These are phyloP conservation scores for Toxoplasma gondii DNA, from an alignment of 169 alveolate species.

Conservation along the genomic window DNA sequence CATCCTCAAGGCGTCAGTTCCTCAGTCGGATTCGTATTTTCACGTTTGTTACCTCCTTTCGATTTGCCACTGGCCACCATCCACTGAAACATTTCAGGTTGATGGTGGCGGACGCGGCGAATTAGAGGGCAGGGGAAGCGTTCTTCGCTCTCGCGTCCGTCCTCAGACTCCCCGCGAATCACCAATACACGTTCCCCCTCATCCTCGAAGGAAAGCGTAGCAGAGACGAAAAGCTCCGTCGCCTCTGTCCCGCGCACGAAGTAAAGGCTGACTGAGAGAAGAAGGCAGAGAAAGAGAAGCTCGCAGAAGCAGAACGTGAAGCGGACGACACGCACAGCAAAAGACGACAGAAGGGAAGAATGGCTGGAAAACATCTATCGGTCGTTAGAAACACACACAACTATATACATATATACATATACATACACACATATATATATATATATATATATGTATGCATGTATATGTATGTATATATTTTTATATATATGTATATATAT, in stretches of 20 bases:
- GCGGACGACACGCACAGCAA: not conserved
- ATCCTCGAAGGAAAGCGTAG: not conserved
- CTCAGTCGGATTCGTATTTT: too few relatives aligned
- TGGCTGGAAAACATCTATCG: too few relatives aligned
- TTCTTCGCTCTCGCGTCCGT: not conserved
- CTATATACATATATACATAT: too few relatives aligned
- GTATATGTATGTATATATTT: too few relatives aligned
- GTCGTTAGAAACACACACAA: too few relatives aligned
- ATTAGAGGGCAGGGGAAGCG: not conserved
- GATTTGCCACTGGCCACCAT: not conserved
- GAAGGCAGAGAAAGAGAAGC: not conserved
- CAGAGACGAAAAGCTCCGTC: not conserved
- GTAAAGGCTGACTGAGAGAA: not conserved
- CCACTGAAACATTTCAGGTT: slow-evolving; percentile 12
- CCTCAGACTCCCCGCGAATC: not conserved
- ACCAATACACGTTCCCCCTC: not conserved
- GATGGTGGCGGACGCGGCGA: slow-evolving; percentile 16
- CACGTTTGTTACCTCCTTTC: not conserved
- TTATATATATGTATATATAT: too few relatives aligned
- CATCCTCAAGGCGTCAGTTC: too few relatives aligned
- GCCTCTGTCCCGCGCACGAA: not conserved
- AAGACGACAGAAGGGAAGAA: not conserved
- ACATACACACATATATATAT: too few relatives aligned
- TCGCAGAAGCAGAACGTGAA: not conserved
- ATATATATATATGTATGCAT: too few relatives aligned